phyloP scores from a whole-genome alignment of 2,329 filamentous ascomycete species.

The Calonectria hawksworthii region DNA sequence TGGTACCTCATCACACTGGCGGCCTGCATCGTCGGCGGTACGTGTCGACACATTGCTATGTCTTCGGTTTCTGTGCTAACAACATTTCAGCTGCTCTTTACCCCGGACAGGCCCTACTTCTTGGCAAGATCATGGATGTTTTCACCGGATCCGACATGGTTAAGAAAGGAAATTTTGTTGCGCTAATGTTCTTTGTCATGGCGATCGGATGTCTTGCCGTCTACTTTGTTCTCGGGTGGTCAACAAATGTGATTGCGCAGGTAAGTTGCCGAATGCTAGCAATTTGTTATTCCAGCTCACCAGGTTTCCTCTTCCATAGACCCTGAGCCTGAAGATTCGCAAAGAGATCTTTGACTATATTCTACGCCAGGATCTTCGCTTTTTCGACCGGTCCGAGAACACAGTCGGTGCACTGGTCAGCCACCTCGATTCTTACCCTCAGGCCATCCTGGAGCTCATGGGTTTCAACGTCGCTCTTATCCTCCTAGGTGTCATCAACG shows the following conservation, averaged over 20 bases:
- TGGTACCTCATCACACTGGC: slow-evolving; percentile 14
- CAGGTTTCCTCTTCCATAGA: slow-evolving; percentile 11
- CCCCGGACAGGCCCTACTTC: slow-evolving; percentile 58
- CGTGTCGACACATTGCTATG: not conserved
- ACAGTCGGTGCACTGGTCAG: slow-evolving; percentile 51
- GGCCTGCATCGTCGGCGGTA: not conserved
- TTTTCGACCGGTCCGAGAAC: slow-evolving; percentile 57
- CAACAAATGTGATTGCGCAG: slow-evolving; percentile 48
- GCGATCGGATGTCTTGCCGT: slow-evolving; percentile 57
- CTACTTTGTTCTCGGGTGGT: slow-evolving; percentile 56
- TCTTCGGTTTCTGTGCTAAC: not conserved
- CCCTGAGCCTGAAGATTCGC: slow-evolving; percentile 47
- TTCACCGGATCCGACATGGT: slow-evolving; percentile 52
- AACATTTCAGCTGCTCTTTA: slow-evolving; percentile 47
- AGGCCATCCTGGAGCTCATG: slow-evolving; percentile 56
- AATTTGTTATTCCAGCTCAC: not conserved
- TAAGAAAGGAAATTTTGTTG: slow-evolving; percentile 62
- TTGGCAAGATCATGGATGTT: slow-evolving; percentile 56
- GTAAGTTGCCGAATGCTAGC: slow-evolving; percentile 46
- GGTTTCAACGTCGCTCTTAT: slow-evolving; percentile 55
- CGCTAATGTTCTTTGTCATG: slow-evolving; percentile 67
- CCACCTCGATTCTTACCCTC: slow-evolving; percentile 51
- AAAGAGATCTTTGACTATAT: slow-evolving; percentile 43
- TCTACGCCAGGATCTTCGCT: slow-evolving; percentile 54
- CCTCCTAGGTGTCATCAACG: slow-evolving; percentile 50